Evolutionary conservation across 257 asterid genomes (phyloP).

Genomic region (Voacanga thouarsii): DNA sequence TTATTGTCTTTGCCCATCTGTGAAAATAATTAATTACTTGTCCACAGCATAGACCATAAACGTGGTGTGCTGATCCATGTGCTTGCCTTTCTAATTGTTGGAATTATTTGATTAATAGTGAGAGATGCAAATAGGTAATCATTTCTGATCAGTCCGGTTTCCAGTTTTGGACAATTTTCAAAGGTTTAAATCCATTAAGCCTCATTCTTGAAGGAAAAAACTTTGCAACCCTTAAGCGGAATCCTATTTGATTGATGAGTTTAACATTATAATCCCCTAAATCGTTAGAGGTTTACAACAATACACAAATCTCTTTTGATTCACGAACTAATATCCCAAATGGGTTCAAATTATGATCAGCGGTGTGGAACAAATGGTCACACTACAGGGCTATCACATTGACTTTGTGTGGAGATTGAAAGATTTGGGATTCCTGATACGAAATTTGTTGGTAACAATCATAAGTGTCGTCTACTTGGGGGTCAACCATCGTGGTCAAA

Average conservation of each 20-base stretch:
- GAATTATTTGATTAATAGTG: not conserved
- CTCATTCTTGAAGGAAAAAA: too few species aligned
- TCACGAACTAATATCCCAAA: too few species aligned
- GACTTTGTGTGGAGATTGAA: not conserved
- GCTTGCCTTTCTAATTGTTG: not conserved
- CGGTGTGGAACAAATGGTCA: not conserved
- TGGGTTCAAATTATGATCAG: not conserved
- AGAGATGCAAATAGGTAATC: too few species aligned
- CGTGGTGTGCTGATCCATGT: not conserved
- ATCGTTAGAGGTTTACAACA: too few species aligned
- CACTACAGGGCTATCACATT: too few species aligned
- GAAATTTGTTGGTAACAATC: not conserved
- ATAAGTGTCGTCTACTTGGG: slow-evolving; percentile 2
- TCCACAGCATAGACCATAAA: not conserved
- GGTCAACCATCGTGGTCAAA: not conserved
- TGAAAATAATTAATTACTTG: not conserved
- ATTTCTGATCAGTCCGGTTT: not conserved
- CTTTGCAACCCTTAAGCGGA: too few species aligned
- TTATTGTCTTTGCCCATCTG: not conserved
- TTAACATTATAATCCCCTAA: too few species aligned
- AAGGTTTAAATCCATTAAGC: too few species aligned
- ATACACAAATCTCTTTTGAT: too few species aligned
- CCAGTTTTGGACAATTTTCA: too few species aligned
- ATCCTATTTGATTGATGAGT: too few species aligned
- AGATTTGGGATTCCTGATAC: not conserved